phyloP scores from a whole-genome alignment of 2,329 filamentous ascomycete species.

The Didymella lethalis region DNA sequence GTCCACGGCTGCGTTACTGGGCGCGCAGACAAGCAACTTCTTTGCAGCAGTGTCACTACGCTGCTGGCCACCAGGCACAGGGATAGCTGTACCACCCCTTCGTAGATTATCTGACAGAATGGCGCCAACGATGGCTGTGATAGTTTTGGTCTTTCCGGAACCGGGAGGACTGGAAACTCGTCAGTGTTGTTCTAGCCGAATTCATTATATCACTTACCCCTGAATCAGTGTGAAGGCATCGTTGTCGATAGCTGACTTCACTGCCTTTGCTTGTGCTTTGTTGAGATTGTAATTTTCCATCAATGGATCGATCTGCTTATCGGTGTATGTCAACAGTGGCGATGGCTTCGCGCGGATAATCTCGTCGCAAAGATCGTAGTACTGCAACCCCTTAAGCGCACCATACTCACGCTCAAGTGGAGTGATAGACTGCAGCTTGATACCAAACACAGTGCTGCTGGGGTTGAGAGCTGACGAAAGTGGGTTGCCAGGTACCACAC shows the following conservation, averaged over 20 bases:
- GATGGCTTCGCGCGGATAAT: slow-evolving; percentile 89
- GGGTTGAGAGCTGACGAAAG: slow-evolving; percentile 72
- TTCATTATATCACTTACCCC: slow-evolving; percentile 61
- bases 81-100: slow-evolving; percentile 57
- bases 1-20: slow-evolving; percentile 97
- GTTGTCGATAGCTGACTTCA: slow-evolving; percentile 91
- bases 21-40: slow-evolving; percentile 95
- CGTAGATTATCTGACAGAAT: slow-evolving; percentile 70
- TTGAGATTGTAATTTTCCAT: slow-evolving; percentile 85
- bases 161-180: slow-evolving; percentile 74
- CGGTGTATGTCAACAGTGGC: slow-evolving; percentile 80
- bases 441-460: slow-evolving; percentile 72
- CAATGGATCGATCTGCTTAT: slow-evolving; percentile 73
- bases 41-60: slow-evolving; percentile 62
- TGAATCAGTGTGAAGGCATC: slow-evolving; percentile 97
- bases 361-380: slow-evolving; percentile 95
- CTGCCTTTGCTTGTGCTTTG: slow-evolving; percentile 85
- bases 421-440: slow-evolving; percentile 91
- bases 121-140: slow-evolving; percentile 92
- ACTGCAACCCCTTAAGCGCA: slow-evolving; percentile 86
- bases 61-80: slow-evolving; percentile 47
- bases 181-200: slow-evolving; percentile 27
- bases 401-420: slow-evolving; percentile 96
- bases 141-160: slow-evolving; percentile 98
- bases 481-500: slow-evolving; percentile 73